A percentile compares a stretch with the other conserved stretches of the same genome.
Conservation (phyloP, 768 basidiomycete species). For the Favolaschia claudopus region DNA sequence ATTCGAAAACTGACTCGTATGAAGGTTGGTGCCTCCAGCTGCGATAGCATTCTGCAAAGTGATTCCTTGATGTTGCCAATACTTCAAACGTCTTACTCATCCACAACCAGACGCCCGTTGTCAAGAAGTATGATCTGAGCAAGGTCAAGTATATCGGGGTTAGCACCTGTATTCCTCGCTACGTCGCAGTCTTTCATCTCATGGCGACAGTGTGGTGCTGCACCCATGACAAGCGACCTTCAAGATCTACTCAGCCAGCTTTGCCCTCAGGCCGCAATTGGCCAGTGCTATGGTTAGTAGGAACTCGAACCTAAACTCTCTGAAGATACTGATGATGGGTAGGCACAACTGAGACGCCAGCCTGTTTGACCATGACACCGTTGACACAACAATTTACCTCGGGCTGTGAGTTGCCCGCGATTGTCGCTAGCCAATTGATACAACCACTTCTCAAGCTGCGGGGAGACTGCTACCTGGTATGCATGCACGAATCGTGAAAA, state of each 20-base stretch:
- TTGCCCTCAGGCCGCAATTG: constrained; percentile 58
- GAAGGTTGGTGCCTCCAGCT: constrained; percentile 63
- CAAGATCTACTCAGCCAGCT: constrained; percentile 54
- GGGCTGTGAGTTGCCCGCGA: constrained; percentile 1
- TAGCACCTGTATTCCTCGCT: too few relatives aligned
- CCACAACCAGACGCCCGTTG: constrained; percentile 52
- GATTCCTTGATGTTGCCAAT: constrained; percentile 2
- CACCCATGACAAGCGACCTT: constrained; percentile 62
- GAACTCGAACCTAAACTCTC: background rate
- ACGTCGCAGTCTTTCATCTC: background rate
- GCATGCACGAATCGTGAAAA: constrained; percentile 49
- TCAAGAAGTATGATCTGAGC: constrained; percentile 57
- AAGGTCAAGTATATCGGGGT: constrained; percentile 49
- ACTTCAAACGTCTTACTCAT: background rate
- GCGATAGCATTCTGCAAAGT: constrained; percentile 65
- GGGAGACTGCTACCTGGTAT: constrained; percentile 47
- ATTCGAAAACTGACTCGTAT: background rate
- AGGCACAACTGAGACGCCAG: constrained; percentile 75
- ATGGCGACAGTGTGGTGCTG: constrained; percentile 54
- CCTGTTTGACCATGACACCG: constrained; percentile 57
- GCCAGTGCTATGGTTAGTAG: constrained; percentile 61
- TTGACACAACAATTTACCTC: constrained; percentile 45
- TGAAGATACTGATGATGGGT: background rate
- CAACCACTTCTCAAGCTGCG: constrained; percentile 57
- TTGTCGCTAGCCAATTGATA: too few relatives aligned